These are phyloP conservation scores for Vanrija sp. DNA, from an alignment of 1,284 basidiomycete species.

Conservation along the genomic window DNA sequence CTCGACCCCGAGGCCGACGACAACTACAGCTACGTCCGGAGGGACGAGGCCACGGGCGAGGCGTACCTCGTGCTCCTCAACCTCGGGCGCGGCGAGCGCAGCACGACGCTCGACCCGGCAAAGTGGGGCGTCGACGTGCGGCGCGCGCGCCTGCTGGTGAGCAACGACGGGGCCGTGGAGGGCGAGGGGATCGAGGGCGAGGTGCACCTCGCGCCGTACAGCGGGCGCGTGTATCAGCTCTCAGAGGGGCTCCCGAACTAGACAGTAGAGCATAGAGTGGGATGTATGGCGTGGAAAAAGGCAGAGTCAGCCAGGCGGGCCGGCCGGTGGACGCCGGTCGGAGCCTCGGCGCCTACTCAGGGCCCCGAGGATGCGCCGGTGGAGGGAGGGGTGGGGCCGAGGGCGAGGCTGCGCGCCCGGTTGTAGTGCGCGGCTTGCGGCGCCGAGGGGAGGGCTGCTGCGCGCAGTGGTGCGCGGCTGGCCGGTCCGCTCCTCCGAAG, in stretches of 20 bases:
- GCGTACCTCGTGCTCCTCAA: constrained; percentile 36
- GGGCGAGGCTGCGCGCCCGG: too few relatives aligned
- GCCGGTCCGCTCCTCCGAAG: too few relatives aligned
- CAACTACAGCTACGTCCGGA: constrained; percentile 44
- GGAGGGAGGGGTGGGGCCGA: too few relatives aligned
- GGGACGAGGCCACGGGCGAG: constrained; percentile 23
- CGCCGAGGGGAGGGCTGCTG: too few relatives aligned
- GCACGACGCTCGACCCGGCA: constrained; percentile 7
- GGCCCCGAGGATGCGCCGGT: too few relatives aligned
- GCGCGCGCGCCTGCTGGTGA: constrained; percentile 23
- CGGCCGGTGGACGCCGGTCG: too few relatives aligned
- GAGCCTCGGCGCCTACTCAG: too few relatives aligned
- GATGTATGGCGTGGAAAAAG: too few relatives aligned
- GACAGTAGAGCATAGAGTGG: too few relatives aligned
- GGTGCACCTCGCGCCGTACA: constrained; percentile 22
- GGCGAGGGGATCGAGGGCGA: constrained; percentile 12
- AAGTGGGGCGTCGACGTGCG: constrained; percentile 19
- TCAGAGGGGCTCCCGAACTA: not conserved
- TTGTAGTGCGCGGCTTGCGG: too few relatives aligned
- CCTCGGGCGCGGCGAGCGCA: constrained; percentile 25
- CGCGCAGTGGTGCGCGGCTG: too few relatives aligned
- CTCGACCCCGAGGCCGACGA: constrained; percentile 37
- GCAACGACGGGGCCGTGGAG: constrained; percentile 21
- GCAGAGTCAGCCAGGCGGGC: too few relatives aligned
- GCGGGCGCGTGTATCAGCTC: constrained; percentile 28